A percentile compares a stretch with the other conserved stretches of the same genome.
phyloP scores from a whole-genome alignment of 768 basidiomycete genomes.

The Lentinus brumalis region DNA sequence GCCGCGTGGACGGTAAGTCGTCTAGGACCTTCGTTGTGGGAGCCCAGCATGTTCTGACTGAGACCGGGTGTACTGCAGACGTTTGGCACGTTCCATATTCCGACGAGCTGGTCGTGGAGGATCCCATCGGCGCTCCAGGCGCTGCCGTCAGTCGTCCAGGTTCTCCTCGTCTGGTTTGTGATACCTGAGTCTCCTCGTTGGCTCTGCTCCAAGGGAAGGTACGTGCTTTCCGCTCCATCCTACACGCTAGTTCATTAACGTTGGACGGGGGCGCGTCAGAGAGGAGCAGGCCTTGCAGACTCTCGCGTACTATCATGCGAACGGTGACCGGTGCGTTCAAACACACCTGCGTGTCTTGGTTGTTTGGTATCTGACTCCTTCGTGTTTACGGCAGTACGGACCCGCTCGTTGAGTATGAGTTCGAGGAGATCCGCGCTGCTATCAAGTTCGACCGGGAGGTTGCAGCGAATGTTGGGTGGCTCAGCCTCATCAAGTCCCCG shows the following conservation, averaged over 20 bases:
- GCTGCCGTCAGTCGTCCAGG: conserved; percentile 30
- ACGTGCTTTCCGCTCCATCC: background rate
- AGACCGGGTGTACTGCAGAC: conserved; percentile 21
- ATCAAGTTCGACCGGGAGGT: conserved; percentile 30
- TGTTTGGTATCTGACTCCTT: background rate
- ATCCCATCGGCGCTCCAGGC: conserved; percentile 43
- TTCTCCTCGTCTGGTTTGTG: conserved; percentile 41
- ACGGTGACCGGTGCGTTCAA: conserved; percentile 33
- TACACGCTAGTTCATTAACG: background rate
- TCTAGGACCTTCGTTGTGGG: background rate
- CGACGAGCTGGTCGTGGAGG: conserved; percentile 45
- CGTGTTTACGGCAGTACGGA: conserved; percentile 34
- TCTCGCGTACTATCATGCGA: conserved; percentile 44
- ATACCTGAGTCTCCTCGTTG: conserved; percentile 44
- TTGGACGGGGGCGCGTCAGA: conserved; percentile 7
- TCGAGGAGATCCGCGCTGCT: conserved; percentile 65
- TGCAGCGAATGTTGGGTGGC: conserved; percentile 46
- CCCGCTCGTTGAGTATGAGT: conserved; percentile 61
- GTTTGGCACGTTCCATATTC: conserved; percentile 45
- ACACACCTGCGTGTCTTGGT: background rate
- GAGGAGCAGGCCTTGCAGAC: conserved; percentile 37
- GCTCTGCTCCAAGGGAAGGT: conserved; percentile 39
- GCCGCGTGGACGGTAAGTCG: conserved; percentile 29
- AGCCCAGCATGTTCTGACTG: background rate
- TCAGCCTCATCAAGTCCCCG: conserved; percentile 48